Conservation (phyloP, 768 basidiomycete genomes). For the Tricholoma hemisulphureum region DNA sequence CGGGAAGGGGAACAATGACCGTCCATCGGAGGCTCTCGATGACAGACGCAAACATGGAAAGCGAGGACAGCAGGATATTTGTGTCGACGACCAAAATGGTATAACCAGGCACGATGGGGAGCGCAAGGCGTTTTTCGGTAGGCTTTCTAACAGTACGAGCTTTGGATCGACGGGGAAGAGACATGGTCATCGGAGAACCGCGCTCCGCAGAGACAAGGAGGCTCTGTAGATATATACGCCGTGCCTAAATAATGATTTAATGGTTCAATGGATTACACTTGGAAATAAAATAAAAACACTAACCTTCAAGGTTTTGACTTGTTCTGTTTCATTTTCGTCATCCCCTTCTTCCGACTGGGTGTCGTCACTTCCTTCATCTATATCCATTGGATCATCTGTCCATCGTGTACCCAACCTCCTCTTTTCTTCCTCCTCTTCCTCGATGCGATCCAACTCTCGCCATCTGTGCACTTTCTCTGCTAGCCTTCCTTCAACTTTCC, state of each 20-base stretch:
- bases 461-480: constrained; percentile 67
- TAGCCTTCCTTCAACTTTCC: constrained; percentile 63
- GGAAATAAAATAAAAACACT: constrained; percentile 15
- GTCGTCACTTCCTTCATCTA: constrained; percentile 57
- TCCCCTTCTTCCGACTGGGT: constrained; percentile 49
- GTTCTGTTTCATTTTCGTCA: constrained; percentile 66
- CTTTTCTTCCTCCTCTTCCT: constrained; percentile 66
- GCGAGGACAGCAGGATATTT: constrained; percentile 86
- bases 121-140: constrained; percentile 34
- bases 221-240: constrained; percentile 68
- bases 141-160: constrained; percentile 26
- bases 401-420: constrained; percentile 59
- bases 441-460: constrained; percentile 68
- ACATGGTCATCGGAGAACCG: constrained; percentile 23
- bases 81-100: constrained; percentile 92
- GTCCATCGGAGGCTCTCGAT: constrained; percentile 85
- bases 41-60: constrained; percentile 68
- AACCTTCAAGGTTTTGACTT: constrained; percentile 84
- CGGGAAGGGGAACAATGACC: constrained; percentile 86
- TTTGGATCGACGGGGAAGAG: constrained; percentile 26
- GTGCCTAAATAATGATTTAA: constrained; percentile 47
- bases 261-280: too few relatives aligned
- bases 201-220: constrained; percentile 54
- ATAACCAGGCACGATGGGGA: constrained; percentile 77
- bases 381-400: constrained; percentile 70